Evolutionary conservation across 768 basidiomycete genomes (phyloP).

Genomic region (Naganishia randhawae): DNA sequence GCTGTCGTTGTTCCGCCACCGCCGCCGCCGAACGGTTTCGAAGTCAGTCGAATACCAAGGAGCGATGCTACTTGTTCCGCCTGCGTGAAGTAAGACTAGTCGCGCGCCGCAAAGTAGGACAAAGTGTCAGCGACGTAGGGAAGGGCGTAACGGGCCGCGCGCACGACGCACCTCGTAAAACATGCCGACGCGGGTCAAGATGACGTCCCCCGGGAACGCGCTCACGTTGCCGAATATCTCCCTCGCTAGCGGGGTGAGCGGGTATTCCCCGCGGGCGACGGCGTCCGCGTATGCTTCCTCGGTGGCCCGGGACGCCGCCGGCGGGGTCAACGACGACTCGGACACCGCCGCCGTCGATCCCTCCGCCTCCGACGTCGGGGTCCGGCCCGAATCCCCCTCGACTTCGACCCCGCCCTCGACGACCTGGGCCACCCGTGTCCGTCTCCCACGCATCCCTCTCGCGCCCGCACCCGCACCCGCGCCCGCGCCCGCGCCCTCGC

Average conservation of each 20-base stretch:
- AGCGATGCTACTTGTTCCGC: conserved; percentile 70
- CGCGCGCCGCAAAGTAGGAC: neutral
- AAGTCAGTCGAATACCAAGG: conserved; percentile 67
- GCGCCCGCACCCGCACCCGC: too few relatives aligned
- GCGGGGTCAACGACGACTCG: neutral
- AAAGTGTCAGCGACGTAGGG: neutral
- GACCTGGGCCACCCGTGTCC: too few relatives aligned
- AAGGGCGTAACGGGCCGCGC: too few relatives aligned
- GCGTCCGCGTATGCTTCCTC: conserved; percentile 7
- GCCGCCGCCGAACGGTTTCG: conserved; percentile 52
- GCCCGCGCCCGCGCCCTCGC: too few relatives aligned
- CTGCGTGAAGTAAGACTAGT: conserved; percentile 92
- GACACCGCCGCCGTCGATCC: too few relatives aligned
- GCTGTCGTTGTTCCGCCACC: conserved; percentile 54
- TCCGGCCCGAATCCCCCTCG: too few relatives aligned
- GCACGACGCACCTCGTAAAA: conserved; percentile 90
- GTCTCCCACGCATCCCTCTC: too few relatives aligned
- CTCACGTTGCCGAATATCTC: conserved; percentile 69
- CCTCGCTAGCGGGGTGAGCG: conserved; percentile 59
- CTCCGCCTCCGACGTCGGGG: too few relatives aligned
- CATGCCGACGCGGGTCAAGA: conserved; percentile 86
- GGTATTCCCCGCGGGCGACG: conserved; percentile 31
- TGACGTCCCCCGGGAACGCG: conserved; percentile 78
- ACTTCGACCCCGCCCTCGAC: too few relatives aligned
- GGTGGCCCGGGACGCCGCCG: neutral